Evolutionary conservation across 495 filamentous ascomycete species (phyloP), one percentile per base, ranked within the genome.

Genomic region (Hypoxylon perforatum): DNA sequence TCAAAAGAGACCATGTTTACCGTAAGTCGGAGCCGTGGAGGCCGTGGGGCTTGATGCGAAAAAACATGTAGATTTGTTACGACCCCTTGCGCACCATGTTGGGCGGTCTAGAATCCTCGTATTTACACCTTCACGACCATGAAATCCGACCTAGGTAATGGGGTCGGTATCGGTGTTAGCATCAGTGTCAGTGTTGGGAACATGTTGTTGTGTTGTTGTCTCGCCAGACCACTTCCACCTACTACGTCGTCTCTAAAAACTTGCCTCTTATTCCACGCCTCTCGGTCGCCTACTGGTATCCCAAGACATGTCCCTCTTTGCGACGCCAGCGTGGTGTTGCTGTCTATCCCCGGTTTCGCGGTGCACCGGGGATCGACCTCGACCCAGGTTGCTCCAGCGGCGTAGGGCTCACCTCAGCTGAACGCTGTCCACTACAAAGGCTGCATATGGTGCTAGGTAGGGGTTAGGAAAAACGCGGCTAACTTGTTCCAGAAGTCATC

Each of bases 351-450:
- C 47, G 57, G 47, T 8, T 39, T 47, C 42, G 54, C 59, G 53
- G 46, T 50, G 35, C 64, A 41, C 64, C 38, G 52, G 45, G 59
- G 65, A 61, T 64, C 60, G 50, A 61, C 65, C 54, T 23, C 7
- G 53, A 63, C 65, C n/a, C 33, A 55, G 65, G 65, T 58, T 55
- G 55, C 44, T 64, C 60, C 49, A 55, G 66, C 54, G 42, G 51
- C 66, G 23, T 69, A 69, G 61, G 66, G 66, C 66, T 69, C 66
- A 69, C 61, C 66, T 69, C 66, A 69, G 66, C 66, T 69, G 66
- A 69, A 69, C 51, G 61, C 51, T 50, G 56, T 61, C 59, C 51
- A 57, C 55, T 44, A 50, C 36, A 49, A 47, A 28, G 30, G 55
- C 39, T 42, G 17, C 17, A 41, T 41, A 17, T 17, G 17, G 41